Percentiles rank a stretch among this genome's conserved stretches.
These are phyloP conservation scores for Megacollybia marginata DNA, from an alignment of 768 basidiomycete genomes.

Conservation along the genomic window DNA sequence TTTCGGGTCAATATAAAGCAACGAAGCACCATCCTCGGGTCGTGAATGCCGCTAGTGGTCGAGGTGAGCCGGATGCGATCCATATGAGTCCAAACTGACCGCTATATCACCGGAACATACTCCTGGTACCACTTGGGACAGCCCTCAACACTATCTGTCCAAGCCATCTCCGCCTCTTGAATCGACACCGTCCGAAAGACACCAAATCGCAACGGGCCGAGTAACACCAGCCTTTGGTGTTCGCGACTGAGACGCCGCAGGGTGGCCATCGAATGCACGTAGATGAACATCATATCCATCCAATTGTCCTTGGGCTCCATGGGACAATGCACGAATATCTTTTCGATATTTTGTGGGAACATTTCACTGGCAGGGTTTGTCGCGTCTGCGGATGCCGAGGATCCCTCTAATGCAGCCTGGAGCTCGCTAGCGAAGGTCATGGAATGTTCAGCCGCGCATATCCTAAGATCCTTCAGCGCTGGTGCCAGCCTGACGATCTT, in stretches of 20 bases:
- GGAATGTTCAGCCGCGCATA: conserved; percentile 14
- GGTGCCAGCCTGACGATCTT: conserved; percentile 10
- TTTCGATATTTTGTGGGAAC: conserved; percentile 5
- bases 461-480: conserved; percentile 10
- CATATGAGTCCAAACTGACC: no score
- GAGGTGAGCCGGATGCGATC: no score
- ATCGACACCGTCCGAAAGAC: conserved; percentile 15
- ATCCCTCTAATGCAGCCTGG: conserved; percentile 1
- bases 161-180: conserved; percentile 10
- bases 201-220: conserved; percentile 10
- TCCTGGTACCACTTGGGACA: conserved; percentile 8
- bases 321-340: conserved; percentile 12
- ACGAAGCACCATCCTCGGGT: no score
- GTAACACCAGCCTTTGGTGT: conserved; percentile 6
- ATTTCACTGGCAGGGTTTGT: neutral
- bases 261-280: conserved; percentile 9
- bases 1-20: no score
- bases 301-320: conserved; percentile 8
- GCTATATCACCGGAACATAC: neutral
- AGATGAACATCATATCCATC: conserved; percentile 3
- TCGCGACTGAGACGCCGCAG: conserved; percentile 4
- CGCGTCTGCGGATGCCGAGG: neutral
- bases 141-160: conserved; percentile 7
- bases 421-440: conserved; percentile 8
- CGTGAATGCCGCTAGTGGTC: no score